Conservation (phyloP, 441 rosid species). For the Eugenia klotzschiana region DNA sequence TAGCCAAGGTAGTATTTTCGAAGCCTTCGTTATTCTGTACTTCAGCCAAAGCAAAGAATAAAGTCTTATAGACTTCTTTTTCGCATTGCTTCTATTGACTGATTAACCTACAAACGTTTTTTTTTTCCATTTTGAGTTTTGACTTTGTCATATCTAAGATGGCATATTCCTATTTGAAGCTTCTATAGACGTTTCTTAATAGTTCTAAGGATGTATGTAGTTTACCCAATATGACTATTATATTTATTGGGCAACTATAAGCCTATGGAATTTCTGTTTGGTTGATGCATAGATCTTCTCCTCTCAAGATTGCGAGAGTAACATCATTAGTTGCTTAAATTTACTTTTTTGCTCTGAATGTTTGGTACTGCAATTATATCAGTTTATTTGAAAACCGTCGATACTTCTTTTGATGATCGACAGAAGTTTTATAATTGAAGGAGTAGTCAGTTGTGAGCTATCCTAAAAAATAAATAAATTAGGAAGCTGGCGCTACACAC, state of each 20-base stretch:
- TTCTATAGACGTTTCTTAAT: background rate
- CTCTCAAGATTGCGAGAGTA: background rate
- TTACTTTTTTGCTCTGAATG: background rate
- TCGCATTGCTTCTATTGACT: background rate
- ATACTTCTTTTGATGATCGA: background rate
- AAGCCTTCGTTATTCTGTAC: background rate
- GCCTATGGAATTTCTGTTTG: background rate
- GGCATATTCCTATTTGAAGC: background rate
- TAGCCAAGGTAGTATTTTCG: background rate
- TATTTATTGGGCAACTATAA: background rate
- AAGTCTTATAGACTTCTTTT: background rate
- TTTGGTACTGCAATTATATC: background rate
- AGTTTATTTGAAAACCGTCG: background rate
- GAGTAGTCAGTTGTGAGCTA: background rate
- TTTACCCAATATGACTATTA: background rate
- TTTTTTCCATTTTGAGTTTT: background rate
- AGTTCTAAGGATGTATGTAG: background rate
- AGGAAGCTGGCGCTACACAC: background rate
- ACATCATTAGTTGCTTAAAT: background rate
- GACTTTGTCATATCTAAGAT: background rate
- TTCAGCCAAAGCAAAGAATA: background rate
- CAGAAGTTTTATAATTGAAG: background rate
- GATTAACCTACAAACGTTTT: background rate
- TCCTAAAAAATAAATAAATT: background rate
- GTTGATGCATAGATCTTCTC: background rate